Evolutionary conservation across 306 rosid genomes (phyloP), one percentile per base, ranked within the genome.

Genomic region (Oemleria cerasiformis): DNA sequence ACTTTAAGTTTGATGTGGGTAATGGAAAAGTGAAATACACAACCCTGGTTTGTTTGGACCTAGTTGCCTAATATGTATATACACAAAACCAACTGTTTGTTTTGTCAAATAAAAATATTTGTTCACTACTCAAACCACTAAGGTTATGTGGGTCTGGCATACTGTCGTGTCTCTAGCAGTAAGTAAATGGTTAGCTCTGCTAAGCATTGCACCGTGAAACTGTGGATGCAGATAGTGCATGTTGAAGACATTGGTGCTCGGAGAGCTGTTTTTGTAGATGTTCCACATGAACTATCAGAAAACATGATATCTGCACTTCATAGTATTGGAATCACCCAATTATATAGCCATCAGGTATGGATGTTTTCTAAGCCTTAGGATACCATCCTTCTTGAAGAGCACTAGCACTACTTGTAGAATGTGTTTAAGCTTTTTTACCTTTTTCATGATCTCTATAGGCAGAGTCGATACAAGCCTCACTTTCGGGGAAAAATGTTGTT

Each of bases 261-360:
- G 73, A 63, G 84, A 65, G 90, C 98, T 6, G 76, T 71, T 80
- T 57, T 80, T 65, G 78, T 74, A 40, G 92, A 86, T 74, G 78
- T 91, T 73, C 91, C 90, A 14, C 48, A 71, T 71, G 85, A 82
- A 50, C 75, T 93, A 65, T 88, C 97, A 40, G 83, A 81, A 78
- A 82, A 83, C 75, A 73, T 80, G 85, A 82, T 79, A 73, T 84
- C 87, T 63, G 88, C 87, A 56, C 88, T 93, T 58, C 76, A 77
- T 59, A 49, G 73, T 67, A 69, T 89, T 63, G 97, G 96, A 75
- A 82, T 93, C 60, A 76, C 92, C 57, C 86, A 87, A 68, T 78
- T 93, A 80, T 93, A 93, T 70, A 84, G 84, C 77, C 98, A 93
- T 77, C 98, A 93, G 97, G 98, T 88, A 81, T 60, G 79, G 72